Base-by-base conservation (phyloP, 495 filamentous ascomycete genomes). In the Daldinia loculata region DNA sequence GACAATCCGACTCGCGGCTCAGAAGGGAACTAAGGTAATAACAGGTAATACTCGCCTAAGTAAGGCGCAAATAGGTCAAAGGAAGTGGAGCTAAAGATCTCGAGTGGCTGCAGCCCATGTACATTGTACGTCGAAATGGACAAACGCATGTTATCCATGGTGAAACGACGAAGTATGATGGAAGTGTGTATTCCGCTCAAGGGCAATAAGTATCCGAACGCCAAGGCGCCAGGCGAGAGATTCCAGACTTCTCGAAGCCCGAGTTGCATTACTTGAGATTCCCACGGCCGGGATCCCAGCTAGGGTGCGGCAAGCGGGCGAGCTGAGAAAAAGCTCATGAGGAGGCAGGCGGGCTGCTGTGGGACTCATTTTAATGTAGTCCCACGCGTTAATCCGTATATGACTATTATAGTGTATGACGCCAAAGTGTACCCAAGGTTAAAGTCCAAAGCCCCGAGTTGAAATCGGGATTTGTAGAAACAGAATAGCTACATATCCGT, bases 11-110 rank as follows among this genome's bases (percentile, higher is more conserved):
- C 59, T 69, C 65, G 61, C 64, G 70, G 70, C 70, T 72, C 64
- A 41, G 57, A 66, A 53, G 50, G 39, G 15, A 41, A 69, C 70
- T 72, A 72, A 72, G 65, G 53, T 61, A 57, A 55, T 30, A 69
- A 69, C 48, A 70, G 71, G 67, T 55, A 66, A 74, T 70, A 66
- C 71, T 74, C 71, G 71, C 71, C 71, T 74, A 74, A 74, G 55
- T 12, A 63, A 74, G 61, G 71, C 71, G 61, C 66, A 66, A 14
- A 53, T 53, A 70, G 58, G 66, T 67, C 38, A 72, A 66, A 61
- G 56, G 29, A 48, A 57, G 70, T 72, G 70, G 70, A 72, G 55
- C 70, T 60, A 66, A 66, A 39, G 51, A 58, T 58, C 56, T 69
- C 24, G 51, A 62, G 39, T 62, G 65, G 65, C 65, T 62, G 65